Conservation (phyloP, 768 basidiomycete species). For the Wakefieldia striispora region DNA sequence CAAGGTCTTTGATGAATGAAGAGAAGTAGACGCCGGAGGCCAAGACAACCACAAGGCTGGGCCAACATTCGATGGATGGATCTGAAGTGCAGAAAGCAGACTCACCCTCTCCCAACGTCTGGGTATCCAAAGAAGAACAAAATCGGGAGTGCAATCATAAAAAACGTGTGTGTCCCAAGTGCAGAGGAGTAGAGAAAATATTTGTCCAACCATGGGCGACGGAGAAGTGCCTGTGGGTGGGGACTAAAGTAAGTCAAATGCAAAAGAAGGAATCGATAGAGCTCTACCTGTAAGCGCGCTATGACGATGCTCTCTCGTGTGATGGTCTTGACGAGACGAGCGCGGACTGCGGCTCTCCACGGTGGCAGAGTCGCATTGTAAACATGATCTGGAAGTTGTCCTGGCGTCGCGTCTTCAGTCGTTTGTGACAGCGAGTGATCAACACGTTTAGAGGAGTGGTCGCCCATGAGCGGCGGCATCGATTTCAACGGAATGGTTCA, state of each 20-base stretch:
- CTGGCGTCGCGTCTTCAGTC: slow-evolving; percentile 4
- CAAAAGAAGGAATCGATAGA: not conserved
- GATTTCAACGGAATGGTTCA: too few species aligned
- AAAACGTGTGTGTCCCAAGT: slow-evolving; percentile 86
- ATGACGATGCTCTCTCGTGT: slow-evolving; percentile 58
- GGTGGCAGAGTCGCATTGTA: slow-evolving; percentile 61
- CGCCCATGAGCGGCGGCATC: too few species aligned
- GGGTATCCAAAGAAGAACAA: slow-evolving; percentile 87
- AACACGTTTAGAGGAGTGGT: too few species aligned
- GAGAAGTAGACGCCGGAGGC: slow-evolving; percentile 83
- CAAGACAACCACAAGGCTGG: slow-evolving; percentile 65
- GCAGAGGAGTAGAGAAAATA: slow-evolving; percentile 85
- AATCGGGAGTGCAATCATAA: slow-evolving; percentile 84
- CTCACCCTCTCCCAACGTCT: slow-evolving; percentile 72
- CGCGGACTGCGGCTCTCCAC: slow-evolving; percentile 65
- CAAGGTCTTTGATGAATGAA: slow-evolving; percentile 84
- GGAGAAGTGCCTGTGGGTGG: slow-evolving; percentile 44
- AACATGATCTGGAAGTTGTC: slow-evolving; percentile 41
- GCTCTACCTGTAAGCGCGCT: slow-evolving; percentile 64
- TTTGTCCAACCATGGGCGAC: slow-evolving; percentile 65
- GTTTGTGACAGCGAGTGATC: not conserved
- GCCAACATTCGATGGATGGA: not conserved
- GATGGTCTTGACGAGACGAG: slow-evolving; percentile 50
- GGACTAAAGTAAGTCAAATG: slow-evolving; percentile 10
- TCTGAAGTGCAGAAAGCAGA: not conserved